Base-by-base conservation (phyloP, 768 basidiomycete genomes). In the Pulveroboletus sp. region DNA sequence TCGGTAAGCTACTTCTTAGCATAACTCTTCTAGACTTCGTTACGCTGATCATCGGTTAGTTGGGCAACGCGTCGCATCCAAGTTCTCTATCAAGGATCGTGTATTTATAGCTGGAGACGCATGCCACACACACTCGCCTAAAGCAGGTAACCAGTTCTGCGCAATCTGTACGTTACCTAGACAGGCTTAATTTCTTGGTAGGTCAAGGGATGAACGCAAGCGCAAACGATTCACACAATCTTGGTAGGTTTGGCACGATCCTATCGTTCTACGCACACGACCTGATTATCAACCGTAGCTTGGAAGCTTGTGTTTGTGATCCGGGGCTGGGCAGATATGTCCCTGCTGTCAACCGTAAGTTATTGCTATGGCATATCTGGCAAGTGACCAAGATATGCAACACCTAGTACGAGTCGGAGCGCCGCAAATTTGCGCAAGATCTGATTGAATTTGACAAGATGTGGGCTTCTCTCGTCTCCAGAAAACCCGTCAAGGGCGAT, bases 51-150 rank as follows among this genome's bases (percentile, higher is more conserved):
- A 28, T 33, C 30, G 17, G 24, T 21, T 33, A 79, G 79, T 81
- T 43, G 79, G 79, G 1, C 80, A 82, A 57, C 73, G 81, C 5
- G 75, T 82, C 6, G 78, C 80, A 14, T 71, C 77, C 28, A 66
- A 66, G 17, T 82, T 75, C 62, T 73, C 75, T 2, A 60, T 70
- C 0, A 54, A 71, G 35, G 62, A 80, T 31, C 75, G 81, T 6
- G 68, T 80, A 2, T 79, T 81, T 55, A 80, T 82, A 38, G 80
- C 76, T 0, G 80, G 81, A 11, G 79, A 79, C 53, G 78, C 78
- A 2, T 80, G 75, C 32, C 76, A 74, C 48, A 75, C 73, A 9
- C 73, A 73, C 41, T 75, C 71, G 1, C 71, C 71, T 1, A 72
- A 74, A 62, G 75, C 74, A 47, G 71, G 72, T 68, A 40, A 49